Evolutionary conservation across 139 green algal species (phyloP), one percentile per base, ranked within the genome.

Genomic region (Edaphochlamys debaryana): DNA sequence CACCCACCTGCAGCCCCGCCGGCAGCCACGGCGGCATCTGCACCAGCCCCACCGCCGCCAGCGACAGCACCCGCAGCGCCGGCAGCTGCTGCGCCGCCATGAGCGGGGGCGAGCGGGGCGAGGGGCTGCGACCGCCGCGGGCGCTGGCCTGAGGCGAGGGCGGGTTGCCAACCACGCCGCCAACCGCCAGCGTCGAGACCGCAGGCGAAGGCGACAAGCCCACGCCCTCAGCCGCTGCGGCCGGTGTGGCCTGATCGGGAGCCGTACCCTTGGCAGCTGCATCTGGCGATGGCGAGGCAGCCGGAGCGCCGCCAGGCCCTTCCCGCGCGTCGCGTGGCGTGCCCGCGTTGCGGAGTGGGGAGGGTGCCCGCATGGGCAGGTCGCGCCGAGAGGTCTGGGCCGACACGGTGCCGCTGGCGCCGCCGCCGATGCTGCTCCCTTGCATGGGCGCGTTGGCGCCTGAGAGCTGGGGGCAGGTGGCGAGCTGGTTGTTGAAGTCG

Each of bases 11-110:
- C n/a, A 86, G 48, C n/a, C 56, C 50, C 25, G 70, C 27, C 0
- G 80, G 80, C 50, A 86, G 71, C 80, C 80, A 86, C 4, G 50
- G 22, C 15, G 80, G 80, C 17, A 79, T 42, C 6, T 69, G 34
- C 20, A 58, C 32, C 0, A 86, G 80, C 23, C 58, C n/a, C 9
- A 80, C 76, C 30, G 56, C 30, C 2, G 70, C 41, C 32, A 80
- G 70, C 34, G 42, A 69, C 32, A 86, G 58, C 27, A 37, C 20
- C 37, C 68, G 41, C 41, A 86, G 70, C n/a, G 36, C 25, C 1
- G 80, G 80, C 37, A 86, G 62, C 27, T 52, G 36, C 52, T 75
- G 62, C 6, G 8, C 40, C 56, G 56, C 56, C 3, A 25, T 25
- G 25, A 32, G 38, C 54, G 69, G 27, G 40, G 17, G 40, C 45